Conservation (phyloP, 2,329 filamentous ascomycete species). For the Stemphylium lycopersici region DNA sequence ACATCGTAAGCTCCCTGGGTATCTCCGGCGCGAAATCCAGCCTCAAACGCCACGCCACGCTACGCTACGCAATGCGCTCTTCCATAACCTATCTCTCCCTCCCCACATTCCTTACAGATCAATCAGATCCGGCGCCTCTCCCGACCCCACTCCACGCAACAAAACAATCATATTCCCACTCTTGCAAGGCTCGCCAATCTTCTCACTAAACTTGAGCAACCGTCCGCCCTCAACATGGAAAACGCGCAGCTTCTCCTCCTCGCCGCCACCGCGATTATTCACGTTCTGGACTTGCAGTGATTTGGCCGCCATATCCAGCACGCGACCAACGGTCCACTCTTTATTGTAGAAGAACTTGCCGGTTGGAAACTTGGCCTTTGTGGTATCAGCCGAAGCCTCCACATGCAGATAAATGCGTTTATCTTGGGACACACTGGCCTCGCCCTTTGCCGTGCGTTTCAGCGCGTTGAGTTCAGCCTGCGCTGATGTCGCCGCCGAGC, state of each 20-base stretch:
- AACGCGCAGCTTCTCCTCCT: conserved; percentile 80
- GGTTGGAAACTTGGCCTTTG: conserved; percentile 79
- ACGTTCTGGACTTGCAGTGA: conserved; percentile 80
- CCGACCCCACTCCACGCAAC: conserved; percentile 83
- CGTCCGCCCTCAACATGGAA: conserved; percentile 93
- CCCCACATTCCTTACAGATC: conserved; percentile 48
- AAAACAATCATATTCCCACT: conserved; percentile 91
- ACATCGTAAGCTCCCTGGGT: conserved; percentile 12
- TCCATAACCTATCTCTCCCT: neutral
- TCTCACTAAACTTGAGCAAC: conserved; percentile 85
- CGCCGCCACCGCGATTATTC: conserved; percentile 77
- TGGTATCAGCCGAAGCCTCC: conserved; percentile 86
- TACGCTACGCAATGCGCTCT: neutral
- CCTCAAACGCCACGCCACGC: conserved; percentile 1
- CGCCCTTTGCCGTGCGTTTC: conserved; percentile 89
- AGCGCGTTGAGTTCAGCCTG: conserved; percentile 75
- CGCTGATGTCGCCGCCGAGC: conserved; percentile 61
- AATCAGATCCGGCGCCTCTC: conserved; percentile 70
- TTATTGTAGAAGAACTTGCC: conserved; percentile 58
- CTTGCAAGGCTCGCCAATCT: conserved; percentile 73
- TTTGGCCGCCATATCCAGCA: conserved; percentile 79
- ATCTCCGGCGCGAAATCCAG: conserved; percentile 14
- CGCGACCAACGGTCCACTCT: conserved; percentile 88
- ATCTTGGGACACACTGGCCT: conserved; percentile 77
- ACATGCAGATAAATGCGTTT: conserved; percentile 91